These are phyloP conservation scores for Dendrobium chrysotoxum DNA, from an alignment of 106 monocot genomes.

Conservation along the genomic window DNA sequence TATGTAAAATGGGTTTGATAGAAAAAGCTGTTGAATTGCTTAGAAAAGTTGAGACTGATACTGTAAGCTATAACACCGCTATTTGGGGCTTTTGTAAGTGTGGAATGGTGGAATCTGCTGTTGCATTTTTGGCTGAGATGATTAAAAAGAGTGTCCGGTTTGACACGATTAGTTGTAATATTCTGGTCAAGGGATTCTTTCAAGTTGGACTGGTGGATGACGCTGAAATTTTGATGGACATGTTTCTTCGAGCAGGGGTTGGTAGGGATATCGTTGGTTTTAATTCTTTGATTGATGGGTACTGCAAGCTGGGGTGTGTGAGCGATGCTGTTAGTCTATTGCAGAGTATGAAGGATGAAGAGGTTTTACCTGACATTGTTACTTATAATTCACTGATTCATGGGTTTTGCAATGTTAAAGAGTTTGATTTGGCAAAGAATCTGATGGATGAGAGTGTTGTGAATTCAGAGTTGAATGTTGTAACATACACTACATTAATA, in stretches of 20 bases:
- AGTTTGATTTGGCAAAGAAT: conserved; percentile 37
- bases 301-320: conserved; percentile 55
- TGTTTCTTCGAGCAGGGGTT: conserved; percentile 40
- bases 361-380: conserved; percentile 45
- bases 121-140: conserved; percentile 68
- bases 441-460: conserved; percentile 27
- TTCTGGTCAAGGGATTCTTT: conserved; percentile 50
- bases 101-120: conserved; percentile 30
- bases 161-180: conserved; percentile 55
- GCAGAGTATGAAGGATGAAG: conserved; percentile 45
- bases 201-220: conserved; percentile 29
- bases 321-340: conserved; percentile 26
- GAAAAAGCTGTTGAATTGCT: conserved; percentile 23
- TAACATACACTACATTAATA: conserved; percentile 71
- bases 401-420: conserved; percentile 58
- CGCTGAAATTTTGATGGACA: conserved; percentile 35
- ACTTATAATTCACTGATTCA: conserved; percentile 68
- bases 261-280: conserved; percentile 52
- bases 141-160: conserved; percentile 53
- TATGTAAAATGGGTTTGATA: conserved; percentile 33
- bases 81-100: conserved; percentile 62
- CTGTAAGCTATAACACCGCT: conserved; percentile 56
- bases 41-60: conserved; percentile 26
- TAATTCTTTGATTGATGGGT: conserved; percentile 71
- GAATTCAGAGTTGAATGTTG: conserved; percentile 47